Conservation (phyloP, 139 green algal species). For the Axilococcus clingmanii region DNA sequence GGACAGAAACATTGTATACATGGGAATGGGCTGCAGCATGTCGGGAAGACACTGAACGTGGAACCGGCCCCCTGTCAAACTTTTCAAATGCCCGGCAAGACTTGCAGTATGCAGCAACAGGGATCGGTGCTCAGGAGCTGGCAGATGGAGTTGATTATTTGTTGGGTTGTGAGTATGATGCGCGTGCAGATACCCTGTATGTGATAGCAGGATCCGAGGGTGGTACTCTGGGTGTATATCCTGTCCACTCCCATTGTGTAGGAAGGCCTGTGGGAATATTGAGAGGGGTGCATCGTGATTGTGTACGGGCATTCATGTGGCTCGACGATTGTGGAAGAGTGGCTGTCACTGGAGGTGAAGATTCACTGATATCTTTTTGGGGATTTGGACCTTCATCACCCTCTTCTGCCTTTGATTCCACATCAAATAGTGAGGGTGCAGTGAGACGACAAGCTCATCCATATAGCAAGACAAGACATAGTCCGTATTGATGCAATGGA, state of each 20-base stretch:
- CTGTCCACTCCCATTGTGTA: no score
- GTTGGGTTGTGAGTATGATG: slow-evolving; percentile 47
- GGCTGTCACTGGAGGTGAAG: slow-evolving; percentile 49
- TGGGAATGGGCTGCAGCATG: slow-evolving; percentile 68
- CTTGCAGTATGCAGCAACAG: not conserved
- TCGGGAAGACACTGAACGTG: slow-evolving; percentile 30
- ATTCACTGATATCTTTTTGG: slow-evolving; percentile 37
- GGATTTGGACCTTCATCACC: not conserved
- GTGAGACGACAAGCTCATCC: not conserved
- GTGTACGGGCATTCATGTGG: slow-evolving; percentile 54
- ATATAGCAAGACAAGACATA: not conserved
- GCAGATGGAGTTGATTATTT: slow-evolving; percentile 47
- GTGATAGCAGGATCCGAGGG: slow-evolving; percentile 41
- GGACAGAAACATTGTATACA: slow-evolving; percentile 63
- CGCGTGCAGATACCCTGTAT: slow-evolving; percentile 27
- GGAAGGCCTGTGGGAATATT: slow-evolving; percentile 29
- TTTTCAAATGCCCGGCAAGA: slow-evolving; percentile 29
- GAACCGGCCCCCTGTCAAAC: slow-evolving; percentile 37
- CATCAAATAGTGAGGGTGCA: no score
- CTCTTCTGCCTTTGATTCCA: no score
- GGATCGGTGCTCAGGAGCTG: not conserved
- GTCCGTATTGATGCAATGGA: no score
- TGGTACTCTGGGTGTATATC: slow-evolving; percentile 45
- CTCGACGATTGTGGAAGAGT: slow-evolving; percentile 10
- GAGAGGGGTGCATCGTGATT: slow-evolving; percentile 34